Base-by-base conservation (phyloP, 2,329 filamentous ascomycete species). In the Curvularia sp. region DNA sequence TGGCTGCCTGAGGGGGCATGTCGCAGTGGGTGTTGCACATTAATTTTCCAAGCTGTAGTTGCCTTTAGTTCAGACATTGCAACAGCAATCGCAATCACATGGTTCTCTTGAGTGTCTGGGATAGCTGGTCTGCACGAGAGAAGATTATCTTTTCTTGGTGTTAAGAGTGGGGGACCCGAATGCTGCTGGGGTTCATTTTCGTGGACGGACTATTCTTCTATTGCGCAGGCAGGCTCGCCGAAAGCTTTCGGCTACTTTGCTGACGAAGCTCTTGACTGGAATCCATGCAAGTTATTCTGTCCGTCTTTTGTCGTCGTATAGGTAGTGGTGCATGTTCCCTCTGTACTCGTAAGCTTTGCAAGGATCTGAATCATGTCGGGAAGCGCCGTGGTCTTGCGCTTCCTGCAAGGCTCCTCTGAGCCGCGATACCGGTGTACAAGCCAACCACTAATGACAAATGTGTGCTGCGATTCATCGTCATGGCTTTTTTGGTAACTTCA, bases 1-100 rank as follows among this genome's bases (percentile, higher is more conserved):
- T 67, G 10, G 42, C 3, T 46, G 35, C 57, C 20, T 57, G 30
- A 53, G 39, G 24, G 39, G 10, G 8, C 15, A 15, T 28, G 10
- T n/a, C n/a, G 4, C 13, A 35, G 13, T 31, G 30, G 30, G 12
- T 13, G 8, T 28, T 28, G 26, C 26, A 28, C 26, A 4, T 12
- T 31, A 7, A 4, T 31, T 31, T 7, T 30, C 28, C 28, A 30
- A 30, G 28, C 7, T 30, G 28, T 10, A 10, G 12, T 10, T 13
- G 10, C 10, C 31, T 33, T 33, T 13, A 13, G 12, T 2, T 5
- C 8, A 33, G 31, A 8, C 31, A 33, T 33, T 33, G 31, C 31
- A 13, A 13, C 9, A 13, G 1, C 9, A 10, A 33, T 33, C 4
- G 31, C 31, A 33, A 13, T 12, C 3, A 13, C 2, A 33, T 33